These are phyloP conservation scores for Hymenotorrendiella dingleyae DNA, from an alignment of 2,329 filamentous ascomycete species.

Conservation along the genomic window DNA sequence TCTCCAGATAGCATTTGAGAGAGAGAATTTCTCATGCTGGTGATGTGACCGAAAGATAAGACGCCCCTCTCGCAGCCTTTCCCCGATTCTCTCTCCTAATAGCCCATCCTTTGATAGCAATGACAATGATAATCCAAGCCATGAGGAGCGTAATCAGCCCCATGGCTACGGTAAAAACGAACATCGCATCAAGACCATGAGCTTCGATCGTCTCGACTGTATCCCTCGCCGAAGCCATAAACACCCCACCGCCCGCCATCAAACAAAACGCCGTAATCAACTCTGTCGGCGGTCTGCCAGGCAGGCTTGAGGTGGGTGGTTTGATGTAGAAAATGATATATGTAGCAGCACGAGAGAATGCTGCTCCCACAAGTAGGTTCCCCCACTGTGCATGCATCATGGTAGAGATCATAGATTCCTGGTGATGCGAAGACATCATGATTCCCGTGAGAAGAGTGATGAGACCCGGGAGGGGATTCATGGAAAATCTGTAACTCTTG, in stretches of 20 bases:
- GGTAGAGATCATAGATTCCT: constrained; percentile 68
- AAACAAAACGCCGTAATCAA: constrained; percentile 82
- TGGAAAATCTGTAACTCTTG: constrained; percentile 63
- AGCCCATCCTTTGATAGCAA: constrained; percentile 88
- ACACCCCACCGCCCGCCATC: constrained; percentile 80
- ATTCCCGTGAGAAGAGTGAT: constrained; percentile 82
- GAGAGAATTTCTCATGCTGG: background rate
- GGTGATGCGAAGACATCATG: constrained; percentile 91
- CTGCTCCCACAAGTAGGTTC: constrained; percentile 72
- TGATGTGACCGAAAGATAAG: background rate
- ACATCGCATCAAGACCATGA: constrained; percentile 81
- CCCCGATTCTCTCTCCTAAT: constrained; percentile 36
- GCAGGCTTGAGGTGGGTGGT: constrained; percentile 73
- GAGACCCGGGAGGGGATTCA: constrained; percentile 84
- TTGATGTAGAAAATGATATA: constrained; percentile 76
- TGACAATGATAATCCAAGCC: constrained; percentile 72
- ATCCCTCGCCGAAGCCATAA: constrained; percentile 83
- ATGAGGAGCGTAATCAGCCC: constrained; percentile 77
- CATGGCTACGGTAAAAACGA: constrained; percentile 83
- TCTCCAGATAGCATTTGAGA: background rate
- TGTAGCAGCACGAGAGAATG: constrained; percentile 70
- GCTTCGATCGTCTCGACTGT: constrained; percentile 71
- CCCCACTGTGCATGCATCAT: constrained; percentile 97
- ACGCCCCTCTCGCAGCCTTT: too few relatives aligned
- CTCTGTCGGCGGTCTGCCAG: constrained; percentile 83